Conservation (phyloP, 2,329 filamentous ascomycete genomes). For the Neofusicoccum kwambonambiense region DNA sequence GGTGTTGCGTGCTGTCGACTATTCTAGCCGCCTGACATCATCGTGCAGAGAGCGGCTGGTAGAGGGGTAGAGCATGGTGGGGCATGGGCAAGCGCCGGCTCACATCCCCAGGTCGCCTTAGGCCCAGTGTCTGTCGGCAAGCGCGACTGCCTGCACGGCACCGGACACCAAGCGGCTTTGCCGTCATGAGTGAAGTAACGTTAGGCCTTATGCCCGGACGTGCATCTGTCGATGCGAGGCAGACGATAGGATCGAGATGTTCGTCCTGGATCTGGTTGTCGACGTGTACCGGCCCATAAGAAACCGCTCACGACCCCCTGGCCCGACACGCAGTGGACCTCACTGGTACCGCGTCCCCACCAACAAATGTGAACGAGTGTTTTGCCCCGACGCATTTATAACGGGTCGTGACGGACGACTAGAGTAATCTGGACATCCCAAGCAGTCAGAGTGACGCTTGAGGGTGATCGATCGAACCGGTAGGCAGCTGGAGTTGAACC, state of each 20-base stretch:
- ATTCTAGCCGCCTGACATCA: slow-evolving; percentile 15
- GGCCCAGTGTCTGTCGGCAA: slow-evolving; percentile 11
- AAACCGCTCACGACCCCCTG: background rate
- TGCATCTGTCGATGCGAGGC: slow-evolving; percentile 2
- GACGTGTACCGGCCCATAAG: slow-evolving; percentile 7
- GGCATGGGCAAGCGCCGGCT: slow-evolving; percentile 12
- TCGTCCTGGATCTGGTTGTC: background rate
- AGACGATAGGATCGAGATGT: slow-evolving; percentile 8
- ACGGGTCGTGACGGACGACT: background rate
- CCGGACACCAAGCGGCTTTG: slow-evolving; percentile 7
- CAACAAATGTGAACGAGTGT: background rate
- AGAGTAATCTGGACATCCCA: background rate
- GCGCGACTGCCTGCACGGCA: slow-evolving; percentile 8
- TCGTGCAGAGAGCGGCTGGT: background rate
- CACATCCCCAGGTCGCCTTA: slow-evolving; percentile 12
- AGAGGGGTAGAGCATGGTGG: no score
- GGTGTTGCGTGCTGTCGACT: background rate
- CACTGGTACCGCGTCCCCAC: background rate
- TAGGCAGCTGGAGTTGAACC: slow-evolving; percentile 12
- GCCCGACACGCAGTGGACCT: background rate
- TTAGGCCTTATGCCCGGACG: slow-evolving; percentile 12
- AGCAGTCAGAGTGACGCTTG: background rate
- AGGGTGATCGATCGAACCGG: slow-evolving; percentile 8
- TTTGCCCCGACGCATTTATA: background rate
- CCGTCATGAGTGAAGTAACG: background rate